phyloP scores from a whole-genome alignment of 352 stramenopile species.

The Pythium grandisporangium region DNA sequence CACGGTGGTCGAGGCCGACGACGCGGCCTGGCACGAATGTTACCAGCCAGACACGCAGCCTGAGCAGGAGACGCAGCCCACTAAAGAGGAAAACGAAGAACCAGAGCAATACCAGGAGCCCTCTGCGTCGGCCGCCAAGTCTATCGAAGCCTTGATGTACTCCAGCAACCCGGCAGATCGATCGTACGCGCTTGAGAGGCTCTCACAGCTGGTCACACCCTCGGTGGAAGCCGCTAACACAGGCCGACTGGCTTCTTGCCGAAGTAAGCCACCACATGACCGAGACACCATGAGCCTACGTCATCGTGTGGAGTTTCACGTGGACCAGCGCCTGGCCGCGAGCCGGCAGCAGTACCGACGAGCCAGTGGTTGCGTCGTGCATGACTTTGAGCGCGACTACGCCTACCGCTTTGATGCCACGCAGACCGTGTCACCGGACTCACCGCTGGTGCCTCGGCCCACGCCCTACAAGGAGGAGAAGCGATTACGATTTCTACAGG shows the following conservation, averaged over 20 bases:
- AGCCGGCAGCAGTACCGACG: too few relatives aligned
- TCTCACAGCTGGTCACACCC: constrained; percentile 26
- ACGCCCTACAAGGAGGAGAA: constrained; percentile 22
- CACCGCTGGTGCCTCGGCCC: constrained; percentile 34
- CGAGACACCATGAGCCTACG: too few relatives aligned
- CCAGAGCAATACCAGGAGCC: too few relatives aligned
- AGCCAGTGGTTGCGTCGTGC: constrained; percentile 12
- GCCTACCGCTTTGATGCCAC: constrained; percentile 25
- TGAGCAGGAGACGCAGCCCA: too few relatives aligned
- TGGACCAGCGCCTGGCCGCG: too few relatives aligned
- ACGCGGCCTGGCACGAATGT: constrained; percentile 31
- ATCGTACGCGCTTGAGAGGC: constrained; percentile 32
- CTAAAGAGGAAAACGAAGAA: too few relatives aligned
- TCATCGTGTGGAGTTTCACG: too few relatives aligned
- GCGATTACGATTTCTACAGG: constrained; percentile 33
- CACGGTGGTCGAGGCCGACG: constrained; percentile 24
- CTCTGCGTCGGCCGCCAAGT: background rate
- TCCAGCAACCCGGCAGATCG: constrained; percentile 27
- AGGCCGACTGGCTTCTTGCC: too few relatives aligned
- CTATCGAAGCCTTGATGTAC: constrained; percentile 13
- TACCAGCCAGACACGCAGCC: too few relatives aligned
- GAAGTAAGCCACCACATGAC: too few relatives aligned
- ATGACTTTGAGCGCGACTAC: constrained; percentile 36
- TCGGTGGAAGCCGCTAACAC: background rate
- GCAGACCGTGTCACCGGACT: constrained; percentile 22